Conservation (phyloP, 164 flowering plant genomes). For the Warburgia ugandensis region DNA sequence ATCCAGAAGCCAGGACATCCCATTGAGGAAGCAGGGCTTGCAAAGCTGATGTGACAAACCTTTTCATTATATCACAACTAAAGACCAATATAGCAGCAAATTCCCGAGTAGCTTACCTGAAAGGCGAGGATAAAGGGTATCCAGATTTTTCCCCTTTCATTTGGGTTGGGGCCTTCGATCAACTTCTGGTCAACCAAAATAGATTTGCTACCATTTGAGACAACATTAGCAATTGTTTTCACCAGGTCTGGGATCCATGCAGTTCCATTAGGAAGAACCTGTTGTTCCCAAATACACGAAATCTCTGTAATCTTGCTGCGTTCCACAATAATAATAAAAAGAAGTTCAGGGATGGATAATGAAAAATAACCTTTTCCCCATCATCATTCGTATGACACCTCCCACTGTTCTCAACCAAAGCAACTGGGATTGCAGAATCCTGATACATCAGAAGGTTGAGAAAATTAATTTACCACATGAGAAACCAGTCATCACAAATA, state of each 20-base stretch:
- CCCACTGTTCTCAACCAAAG: slow-evolving; percentile 93
- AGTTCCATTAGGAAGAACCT: slow-evolving; percentile 86
- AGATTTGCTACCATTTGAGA: slow-evolving; percentile 56
- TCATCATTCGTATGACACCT: slow-evolving; percentile 80
- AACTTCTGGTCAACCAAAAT: slow-evolving; percentile 76
- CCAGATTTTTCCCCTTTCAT: slow-evolving; percentile 55
- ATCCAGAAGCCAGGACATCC: not conserved
- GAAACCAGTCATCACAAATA: not conserved
- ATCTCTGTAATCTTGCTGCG: not conserved
- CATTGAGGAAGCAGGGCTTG: not conserved
- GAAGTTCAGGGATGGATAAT: not conserved
- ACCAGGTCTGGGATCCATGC: slow-evolving; percentile 84
- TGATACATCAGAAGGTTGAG: slow-evolving; percentile 14
- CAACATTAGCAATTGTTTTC: slow-evolving; percentile 48
- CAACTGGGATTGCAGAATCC: slow-evolving; percentile 56
- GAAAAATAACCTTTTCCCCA: slow-evolving; percentile 67
- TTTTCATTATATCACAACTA: not conserved
- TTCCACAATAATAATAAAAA: not conserved
- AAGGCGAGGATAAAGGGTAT: slow-evolving; percentile 64
- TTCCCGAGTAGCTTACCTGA: slow-evolving; percentile 41
- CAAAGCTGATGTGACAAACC: not conserved
- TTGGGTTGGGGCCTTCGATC: slow-evolving; percentile 86
- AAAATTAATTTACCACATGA: not conserved
- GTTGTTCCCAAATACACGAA: not conserved
- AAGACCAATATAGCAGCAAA: not conserved